Evolutionary conservation across 2,329 filamentous ascomycete species (phyloP).

Genomic region (Byssothecium circinans): DNA sequence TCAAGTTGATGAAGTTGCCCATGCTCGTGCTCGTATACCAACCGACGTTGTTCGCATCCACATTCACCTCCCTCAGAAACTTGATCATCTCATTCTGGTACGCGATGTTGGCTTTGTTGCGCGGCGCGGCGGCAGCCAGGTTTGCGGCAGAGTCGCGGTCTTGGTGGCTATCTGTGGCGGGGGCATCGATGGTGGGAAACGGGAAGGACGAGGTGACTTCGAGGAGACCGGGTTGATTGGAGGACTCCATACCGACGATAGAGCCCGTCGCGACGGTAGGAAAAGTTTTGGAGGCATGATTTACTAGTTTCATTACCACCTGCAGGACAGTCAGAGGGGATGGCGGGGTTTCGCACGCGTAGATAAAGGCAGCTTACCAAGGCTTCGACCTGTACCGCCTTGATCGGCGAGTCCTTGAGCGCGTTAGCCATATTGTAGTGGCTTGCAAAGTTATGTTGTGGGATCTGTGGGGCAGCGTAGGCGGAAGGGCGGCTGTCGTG

Average conservation of each 20-base stretch:
- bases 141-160: constrained; percentile 48
- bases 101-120: constrained; percentile 82
- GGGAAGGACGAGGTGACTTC: constrained; percentile 95
- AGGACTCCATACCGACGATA: constrained; percentile 83
- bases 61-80: constrained; percentile 93
- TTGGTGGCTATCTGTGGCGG: constrained; percentile 51
- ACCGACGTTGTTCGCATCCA: constrained; percentile 95
- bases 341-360: constrained; percentile 30
- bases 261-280: constrained; percentile 87
- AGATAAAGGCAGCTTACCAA: constrained; percentile 64
- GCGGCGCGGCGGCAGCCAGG: constrained; percentile 82
- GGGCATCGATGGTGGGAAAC: constrained; percentile 80
- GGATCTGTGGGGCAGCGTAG: constrained; percentile 8
- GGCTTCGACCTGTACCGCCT: constrained; percentile 90
- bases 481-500: neutral
- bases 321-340: constrained; percentile 46
- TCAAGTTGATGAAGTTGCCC: constrained; percentile 95
- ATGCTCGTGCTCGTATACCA: constrained; percentile 99
- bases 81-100: constrained; percentile 98
- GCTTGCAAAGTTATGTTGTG: constrained; percentile 4
- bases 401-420: constrained; percentile 60
- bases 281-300: constrained; percentile 86
- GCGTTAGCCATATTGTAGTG: constrained; percentile 39
- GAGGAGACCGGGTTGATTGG: constrained; percentile 66
- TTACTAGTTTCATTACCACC: constrained; percentile 98